These are phyloP conservation scores for Saccharomyces kudriavzevii DNA, from an alignment of 805 yeast species.

Conservation along the genomic window DNA sequence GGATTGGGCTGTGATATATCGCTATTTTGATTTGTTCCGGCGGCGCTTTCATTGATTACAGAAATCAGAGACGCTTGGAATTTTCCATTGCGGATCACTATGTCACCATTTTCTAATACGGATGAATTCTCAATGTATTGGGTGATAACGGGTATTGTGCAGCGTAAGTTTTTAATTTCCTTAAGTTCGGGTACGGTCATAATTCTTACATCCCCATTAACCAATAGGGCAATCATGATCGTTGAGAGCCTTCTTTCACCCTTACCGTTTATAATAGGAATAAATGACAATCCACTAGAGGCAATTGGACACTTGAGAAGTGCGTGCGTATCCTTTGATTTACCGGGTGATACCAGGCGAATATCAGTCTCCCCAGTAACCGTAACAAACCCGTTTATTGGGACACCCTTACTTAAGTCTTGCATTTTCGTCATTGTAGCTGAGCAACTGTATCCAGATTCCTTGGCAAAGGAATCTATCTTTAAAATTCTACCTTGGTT, in stretches of 20 bases:
- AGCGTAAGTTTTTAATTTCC: conserved; percentile 44
- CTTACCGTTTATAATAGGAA: conserved; percentile 18
- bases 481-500: conserved; percentile 42
- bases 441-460: conserved; percentile 53
- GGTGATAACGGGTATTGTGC: conserved; percentile 38
- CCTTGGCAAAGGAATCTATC: conserved; percentile 51
- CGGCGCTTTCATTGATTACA: conserved; percentile 38
- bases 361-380: conserved; percentile 51
- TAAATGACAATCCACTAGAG: conserved; percentile 44
- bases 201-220: conserved; percentile 40
- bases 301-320: conserved; percentile 42
- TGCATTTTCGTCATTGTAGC: conserved; percentile 55
- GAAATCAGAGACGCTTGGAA: conserved; percentile 48
- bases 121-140: conserved; percentile 38
- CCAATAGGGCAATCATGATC: conserved; percentile 38
- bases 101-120: conserved; percentile 46
- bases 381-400: conserved; percentile 55
- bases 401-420: conserved; percentile 51
- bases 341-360: conserved; percentile 53
- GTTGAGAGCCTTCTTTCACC: conserved; percentile 36
- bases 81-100: conserved; percentile 46
- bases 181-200: conserved; percentile 53
- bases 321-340: conserved; percentile 55
- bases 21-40: conserved; percentile 17
- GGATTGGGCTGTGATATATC: conserved; percentile 7